A percentile compares a stretch with the other conserved stretches of the same genome.
phyloP scores from a whole-genome alignment of 164 flowering plant species.

The Vitis amurensis region DNA sequence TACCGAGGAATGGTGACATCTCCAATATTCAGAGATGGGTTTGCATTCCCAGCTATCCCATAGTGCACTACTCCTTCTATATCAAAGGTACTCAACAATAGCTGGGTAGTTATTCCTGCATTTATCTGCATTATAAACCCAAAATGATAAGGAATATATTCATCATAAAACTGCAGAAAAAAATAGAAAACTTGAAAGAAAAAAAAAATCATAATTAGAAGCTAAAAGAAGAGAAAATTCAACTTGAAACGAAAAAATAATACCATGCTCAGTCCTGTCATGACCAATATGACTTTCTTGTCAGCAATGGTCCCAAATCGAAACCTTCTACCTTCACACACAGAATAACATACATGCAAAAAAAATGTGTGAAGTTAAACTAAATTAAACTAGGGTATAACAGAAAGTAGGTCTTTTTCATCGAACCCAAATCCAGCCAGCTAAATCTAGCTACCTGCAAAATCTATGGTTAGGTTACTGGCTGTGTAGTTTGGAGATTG shows the following conservation, averaged over 20 bases:
- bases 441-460: slow-evolving; percentile 4
- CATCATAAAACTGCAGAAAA: not conserved
- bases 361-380: too few species aligned
- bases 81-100: slow-evolving; percentile 9
- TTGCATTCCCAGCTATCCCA: slow-evolving; percentile 22
- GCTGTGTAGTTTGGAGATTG: not conserved
- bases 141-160: not conserved
- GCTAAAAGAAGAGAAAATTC: too few species aligned
- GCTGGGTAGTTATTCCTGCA: slow-evolving; percentile 20
- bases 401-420: too few species aligned
- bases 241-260: not conserved
- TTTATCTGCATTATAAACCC: slow-evolving; percentile 2
- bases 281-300: slow-evolving; percentile 23
- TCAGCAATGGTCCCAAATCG: slow-evolving; percentile 18
- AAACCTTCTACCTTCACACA: slow-evolving; percentile 19
- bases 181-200: not conserved
- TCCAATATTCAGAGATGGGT: slow-evolving; percentile 15
- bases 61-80: slow-evolving; percentile 19
- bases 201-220: not conserved
- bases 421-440: too few species aligned
- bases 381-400: too few species aligned
- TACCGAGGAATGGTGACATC: slow-evolving; percentile 17
- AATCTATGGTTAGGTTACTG: slow-evolving; percentile 2
- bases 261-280: slow-evolving; percentile 32
- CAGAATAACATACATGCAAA: too few species aligned